Base-by-base conservation (phyloP, 352 stramenopile species). In the Pythium biforme region DNA sequence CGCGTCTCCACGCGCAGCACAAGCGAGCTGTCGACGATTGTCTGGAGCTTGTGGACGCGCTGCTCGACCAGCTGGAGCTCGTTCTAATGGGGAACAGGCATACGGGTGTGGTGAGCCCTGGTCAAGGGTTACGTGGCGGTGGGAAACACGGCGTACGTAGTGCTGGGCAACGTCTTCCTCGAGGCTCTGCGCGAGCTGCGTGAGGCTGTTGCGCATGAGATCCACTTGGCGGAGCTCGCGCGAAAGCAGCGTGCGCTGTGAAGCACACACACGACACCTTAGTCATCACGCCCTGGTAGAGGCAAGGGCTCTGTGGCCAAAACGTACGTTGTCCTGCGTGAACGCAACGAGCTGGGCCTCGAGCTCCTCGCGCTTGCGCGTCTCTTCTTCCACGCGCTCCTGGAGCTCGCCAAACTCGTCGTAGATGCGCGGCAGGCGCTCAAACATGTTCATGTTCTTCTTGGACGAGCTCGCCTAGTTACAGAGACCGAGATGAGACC, bases 371-470 rank as follows among this genome's bases (percentile, higher is more conserved):
- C 76, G 79, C 55, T 88, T 86, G 63, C 84, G 84, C 17, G 70
- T 62, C 51, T 89, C 83, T n/a, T 89, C 83, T 26, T 90, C 81
- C 14, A 89, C 57, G 31, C 78, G 81, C 37, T 89, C 77, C 59
- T 89, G 80, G 10, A 92, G 72, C 57, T 88, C 79, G 0, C 69
- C 76, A 40, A 91, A 60, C 52, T 91, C 79, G 37, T 89, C 79
- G 54, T 86, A 88, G 33, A 90, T 81, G 26, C 73, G 73, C 19
- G 80, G 79, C 17, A 90, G 70, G 1, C 80, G 71, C 57, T 92
- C 79, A 61, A 89, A 80, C 72, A 89, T 79, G 63, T 73, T 90
- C n/a, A 68, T 73, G 19, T 69, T 59, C 47, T 68, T 73, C 56
- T 72, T 75, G n/a, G 54, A 64, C 51, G 64, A 34, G 39, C 48